Conservation (phyloP, 2,329 filamentous ascomycete genomes). For the Emmonsiellopsis sp. region DNA sequence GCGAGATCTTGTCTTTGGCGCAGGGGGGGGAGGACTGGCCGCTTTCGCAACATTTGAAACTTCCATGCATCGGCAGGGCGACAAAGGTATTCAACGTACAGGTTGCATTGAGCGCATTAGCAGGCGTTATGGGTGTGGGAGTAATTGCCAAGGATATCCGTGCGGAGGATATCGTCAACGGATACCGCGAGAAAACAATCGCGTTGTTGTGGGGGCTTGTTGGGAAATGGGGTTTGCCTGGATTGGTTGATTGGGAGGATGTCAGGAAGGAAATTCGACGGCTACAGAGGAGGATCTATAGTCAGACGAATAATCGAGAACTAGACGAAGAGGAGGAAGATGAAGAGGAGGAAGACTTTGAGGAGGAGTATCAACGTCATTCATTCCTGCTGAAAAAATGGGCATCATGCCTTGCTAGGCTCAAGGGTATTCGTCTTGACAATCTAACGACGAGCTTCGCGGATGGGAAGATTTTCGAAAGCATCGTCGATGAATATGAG, state of each 20-base stretch:
- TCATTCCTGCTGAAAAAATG: slow-evolving; percentile 45
- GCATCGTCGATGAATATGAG: slow-evolving; percentile 51
- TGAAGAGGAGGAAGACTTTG: slow-evolving; percentile 22
- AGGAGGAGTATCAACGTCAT: slow-evolving; percentile 20
- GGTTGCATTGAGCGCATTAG: slow-evolving; percentile 46
- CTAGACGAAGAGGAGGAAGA: slow-evolving; percentile 14
- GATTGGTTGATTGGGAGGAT: slow-evolving; percentile 48
- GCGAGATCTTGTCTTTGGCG: slow-evolving; percentile 31
- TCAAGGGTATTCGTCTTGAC: slow-evolving; percentile 37
- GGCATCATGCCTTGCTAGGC: slow-evolving; percentile 43
- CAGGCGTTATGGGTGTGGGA: slow-evolving; percentile 33
- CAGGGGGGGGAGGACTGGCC: slow-evolving; percentile 33
- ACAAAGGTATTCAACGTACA: slow-evolving; percentile 54
- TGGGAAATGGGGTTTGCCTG: slow-evolving; percentile 46
- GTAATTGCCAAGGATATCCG: slow-evolving; percentile 36
- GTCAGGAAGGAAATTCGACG: slow-evolving; percentile 44
- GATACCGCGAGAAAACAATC: slow-evolving; percentile 56
- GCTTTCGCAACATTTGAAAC: slow-evolving; percentile 50
- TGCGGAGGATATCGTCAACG: slow-evolving; percentile 53
- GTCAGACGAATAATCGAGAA: slow-evolving; percentile 13
- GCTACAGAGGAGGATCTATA: slow-evolving; percentile 25
- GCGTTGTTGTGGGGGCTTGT: slow-evolving; percentile 53
- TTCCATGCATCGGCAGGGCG: slow-evolving; percentile 46
- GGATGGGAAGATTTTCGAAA: slow-evolving; percentile 44
- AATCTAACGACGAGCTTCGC: slow-evolving; percentile 53